These are phyloP conservation scores for Colletotrichum lini DNA, from an alignment of 2,329 filamentous ascomycete genomes.

Conservation along the genomic window DNA sequence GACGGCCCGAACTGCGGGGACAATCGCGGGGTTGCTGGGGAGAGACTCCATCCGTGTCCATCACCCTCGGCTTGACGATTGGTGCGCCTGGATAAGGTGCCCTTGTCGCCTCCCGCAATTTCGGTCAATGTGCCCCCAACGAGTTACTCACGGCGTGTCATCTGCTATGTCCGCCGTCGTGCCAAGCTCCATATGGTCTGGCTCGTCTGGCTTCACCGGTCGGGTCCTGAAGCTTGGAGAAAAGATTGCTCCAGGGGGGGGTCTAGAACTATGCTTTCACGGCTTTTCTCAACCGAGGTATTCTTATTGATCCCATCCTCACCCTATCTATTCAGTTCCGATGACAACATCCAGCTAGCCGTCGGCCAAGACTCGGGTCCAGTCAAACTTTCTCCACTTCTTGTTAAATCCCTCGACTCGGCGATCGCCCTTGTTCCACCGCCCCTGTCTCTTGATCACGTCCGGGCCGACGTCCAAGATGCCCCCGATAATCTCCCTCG, in stretches of 20 bases:
- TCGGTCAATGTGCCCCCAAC: slow-evolving; percentile 33
- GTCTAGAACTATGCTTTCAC: background rate
- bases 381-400: slow-evolving; percentile 94
- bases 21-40: slow-evolving; percentile 36
- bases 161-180: background rate
- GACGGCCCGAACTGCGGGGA: slow-evolving; percentile 24
- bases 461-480: slow-evolving; percentile 89
- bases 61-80: slow-evolving; percentile 27
- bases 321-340: background rate
- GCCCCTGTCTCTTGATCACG: slow-evolving; percentile 89
- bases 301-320: background rate
- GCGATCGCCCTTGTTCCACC: slow-evolving; percentile 80
- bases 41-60: slow-evolving; percentile 34
- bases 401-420: slow-evolving; percentile 85
- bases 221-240: slow-evolving; percentile 12
- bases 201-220: slow-evolving; percentile 1
- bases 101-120: slow-evolving; percentile 32
- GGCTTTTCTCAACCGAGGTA: slow-evolving; percentile 19
- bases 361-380: slow-evolving; percentile 73
- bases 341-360: slow-evolving; percentile 33
- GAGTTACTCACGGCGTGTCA: slow-evolving; percentile 7
- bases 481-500: slow-evolving; percentile 90
- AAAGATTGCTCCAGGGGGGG: background rate
- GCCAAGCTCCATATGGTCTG: background rate
- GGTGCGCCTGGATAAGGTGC: slow-evolving; percentile 37